These are phyloP conservation scores for Lachnellula hyalina DNA, from an alignment of 2,329 filamentous ascomycete genomes.

Conservation along the genomic window DNA sequence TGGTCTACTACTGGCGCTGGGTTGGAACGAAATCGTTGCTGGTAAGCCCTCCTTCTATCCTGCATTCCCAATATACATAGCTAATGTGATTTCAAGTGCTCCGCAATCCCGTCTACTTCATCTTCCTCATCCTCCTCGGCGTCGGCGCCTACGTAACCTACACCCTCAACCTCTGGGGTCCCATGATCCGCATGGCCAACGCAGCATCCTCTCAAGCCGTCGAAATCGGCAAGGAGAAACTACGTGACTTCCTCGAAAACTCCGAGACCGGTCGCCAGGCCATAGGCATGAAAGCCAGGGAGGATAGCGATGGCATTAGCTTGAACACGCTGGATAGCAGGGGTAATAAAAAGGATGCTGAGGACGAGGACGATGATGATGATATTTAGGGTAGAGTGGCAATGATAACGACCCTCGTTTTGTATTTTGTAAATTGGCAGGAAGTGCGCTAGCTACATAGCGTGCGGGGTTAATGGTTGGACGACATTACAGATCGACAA, in stretches of 20 bases:
- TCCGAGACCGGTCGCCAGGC: conserved; percentile 82
- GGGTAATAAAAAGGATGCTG: conserved; percentile 45
- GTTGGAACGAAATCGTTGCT: conserved; percentile 98
- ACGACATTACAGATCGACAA: background rate
- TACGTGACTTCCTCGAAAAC: conserved; percentile 83
- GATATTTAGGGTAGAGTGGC: conserved; percentile 19
- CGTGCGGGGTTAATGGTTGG: background rate
- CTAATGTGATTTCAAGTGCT: conserved; percentile 55
- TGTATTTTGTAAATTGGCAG: background rate
- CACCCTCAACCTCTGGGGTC: conserved; percentile 89
- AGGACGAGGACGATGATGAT: conserved; percentile 41
- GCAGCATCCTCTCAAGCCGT: conserved; percentile 81
- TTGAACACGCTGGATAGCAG: conserved; percentile 56
- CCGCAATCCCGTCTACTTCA: conserved; percentile 87
- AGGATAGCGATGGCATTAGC: conserved; percentile 45
- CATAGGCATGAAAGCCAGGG: conserved; percentile 62
- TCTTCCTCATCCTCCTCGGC: conserved; percentile 73
- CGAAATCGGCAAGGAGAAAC: conserved; percentile 85
- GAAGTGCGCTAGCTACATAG: background rate
- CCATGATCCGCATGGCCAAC: conserved; percentile 91
- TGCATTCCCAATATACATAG: background rate
- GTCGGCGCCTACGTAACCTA: conserved; percentile 84
- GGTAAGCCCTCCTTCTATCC: conserved; percentile 52
- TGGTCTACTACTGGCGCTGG: conserved; percentile 76
- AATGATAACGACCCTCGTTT: background rate